Conservation (phyloP, 1,139 yeast species). For the Eremothecium coryli region DNA sequence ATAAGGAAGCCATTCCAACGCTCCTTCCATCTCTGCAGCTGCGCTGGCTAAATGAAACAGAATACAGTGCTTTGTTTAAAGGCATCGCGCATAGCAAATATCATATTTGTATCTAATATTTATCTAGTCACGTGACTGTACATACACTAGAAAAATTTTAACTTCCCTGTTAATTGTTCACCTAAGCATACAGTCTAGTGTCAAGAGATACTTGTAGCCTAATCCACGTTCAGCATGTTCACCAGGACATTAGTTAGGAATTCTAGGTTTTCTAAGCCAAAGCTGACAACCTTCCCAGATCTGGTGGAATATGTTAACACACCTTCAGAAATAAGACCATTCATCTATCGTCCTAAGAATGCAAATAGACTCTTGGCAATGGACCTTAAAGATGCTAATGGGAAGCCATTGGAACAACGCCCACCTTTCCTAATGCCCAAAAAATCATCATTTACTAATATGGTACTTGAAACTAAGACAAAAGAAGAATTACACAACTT, state of each 20-base stretch:
- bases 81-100: too few species aligned
- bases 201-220: too few species aligned
- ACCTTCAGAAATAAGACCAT: slow-evolving; percentile 28
- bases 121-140: neutral
- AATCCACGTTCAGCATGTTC: slow-evolving; percentile 5
- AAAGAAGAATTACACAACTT: slow-evolving; percentile 31
- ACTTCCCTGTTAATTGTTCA: too few species aligned
- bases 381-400: slow-evolving; percentile 41
- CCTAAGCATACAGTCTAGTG: too few species aligned
- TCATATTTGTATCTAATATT: too few species aligned
- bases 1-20: slow-evolving; percentile 5
- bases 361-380: slow-evolving; percentile 45
- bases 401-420: slow-evolving; percentile 35
- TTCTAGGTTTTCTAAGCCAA: neutral
- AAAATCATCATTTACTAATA: slow-evolving; percentile 27
- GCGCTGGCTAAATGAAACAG: too few species aligned
- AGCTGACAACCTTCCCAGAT: neutral
- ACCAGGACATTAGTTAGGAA: slow-evolving; percentile 4
- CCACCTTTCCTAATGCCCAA: slow-evolving; percentile 33
- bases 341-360: slow-evolving; percentile 39
- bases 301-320: slow-evolving; percentile 7
- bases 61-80: too few species aligned
- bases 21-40: neutral
- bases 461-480: slow-evolving; percentile 28
- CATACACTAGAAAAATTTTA: neutral